Percentiles rank a stretch among this genome's conserved stretches.
Conservation (phyloP, 2,329 filamentous ascomycete genomes). For the Esteya vermicola region DNA sequence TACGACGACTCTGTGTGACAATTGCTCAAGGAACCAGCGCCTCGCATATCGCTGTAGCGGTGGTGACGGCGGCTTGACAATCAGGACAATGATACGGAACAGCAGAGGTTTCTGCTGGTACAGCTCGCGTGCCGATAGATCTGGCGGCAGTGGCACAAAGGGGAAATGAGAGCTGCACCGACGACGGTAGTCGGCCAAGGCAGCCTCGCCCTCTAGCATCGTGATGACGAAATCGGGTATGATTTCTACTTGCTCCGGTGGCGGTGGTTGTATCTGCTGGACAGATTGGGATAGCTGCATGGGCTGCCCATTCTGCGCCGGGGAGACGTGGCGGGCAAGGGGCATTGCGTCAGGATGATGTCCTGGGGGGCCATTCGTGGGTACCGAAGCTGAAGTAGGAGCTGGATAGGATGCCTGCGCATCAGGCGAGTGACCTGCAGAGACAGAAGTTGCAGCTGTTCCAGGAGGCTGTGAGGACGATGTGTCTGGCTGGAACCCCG, state of each 20-base stretch:
- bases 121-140: slow-evolving; percentile 16
- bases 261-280: slow-evolving; percentile 1
- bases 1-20: slow-evolving; percentile 23
- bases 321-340: too few species aligned
- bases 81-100: slow-evolving; percentile 23
- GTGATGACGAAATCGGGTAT: slow-evolving; percentile 21
- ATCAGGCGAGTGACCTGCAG: too few species aligned
- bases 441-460: too few species aligned
- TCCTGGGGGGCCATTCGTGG: too few species aligned
- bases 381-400: too few species aligned
- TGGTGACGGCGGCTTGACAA: slow-evolving; percentile 17
- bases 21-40: slow-evolving; percentile 21
- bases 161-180: slow-evolving; percentile 21
- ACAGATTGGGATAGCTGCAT: neutral
- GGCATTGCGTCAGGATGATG: too few species aligned
- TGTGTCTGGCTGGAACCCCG: too few species aligned
- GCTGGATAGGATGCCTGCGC: too few species aligned
- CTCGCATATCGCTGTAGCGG: slow-evolving; percentile 18
- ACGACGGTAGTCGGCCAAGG: slow-evolving; percentile 19
- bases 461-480: too few species aligned
- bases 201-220: slow-evolving; percentile 17
- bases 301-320: neutral
- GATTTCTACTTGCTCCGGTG: slow-evolving; percentile 15
- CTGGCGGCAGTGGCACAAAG: slow-evolving; percentile 19
- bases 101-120: slow-evolving; percentile 18